Base-by-base conservation (phyloP, 2,329 filamentous ascomycete genomes). In the Fusarium brevicatenulatum region DNA sequence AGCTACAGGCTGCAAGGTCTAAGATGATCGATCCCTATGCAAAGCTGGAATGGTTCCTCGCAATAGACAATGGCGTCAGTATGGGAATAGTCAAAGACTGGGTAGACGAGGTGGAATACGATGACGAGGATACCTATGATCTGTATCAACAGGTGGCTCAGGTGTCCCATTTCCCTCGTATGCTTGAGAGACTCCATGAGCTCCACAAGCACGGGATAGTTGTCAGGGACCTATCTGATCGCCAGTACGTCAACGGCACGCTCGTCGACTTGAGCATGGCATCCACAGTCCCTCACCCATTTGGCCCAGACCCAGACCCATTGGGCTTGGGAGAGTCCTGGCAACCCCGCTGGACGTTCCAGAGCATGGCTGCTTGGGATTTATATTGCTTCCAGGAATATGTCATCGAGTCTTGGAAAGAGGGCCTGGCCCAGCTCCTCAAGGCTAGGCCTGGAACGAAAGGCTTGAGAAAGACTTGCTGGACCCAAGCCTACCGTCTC, bases 11-110 rank as follows among this genome's bases (percentile, higher is more conserved):
- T n/a, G 44, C 43, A 11, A 6, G n/a, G 19, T 34, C 25, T 12
- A 52, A 39, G 11, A 30, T n/a, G 34, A 9, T 21, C 0, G 0
- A 0, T 37, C 50, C 50, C 13, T 37, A 37, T 39, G 3, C 0
- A 21, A 18, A 53, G 0, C 34, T 53, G 23, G 50, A 39, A 2
- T 53, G 50, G 34, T 28, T 53, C 13, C 19, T 53, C 19, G 13
- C 0, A 7, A n/a, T n/a, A 1, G 23, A 12, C 1, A 0, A 39
- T 5, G 50, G 34, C 34, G 9, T 15, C 5, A 11, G 9, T 15
- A 47, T 56, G 50, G 67, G 53, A 0, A 70, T 70, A 2, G 44
- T 71, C 34, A 70, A 70, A 37, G 67, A 70, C n/a, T 70, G 53
- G 61, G 54, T 70, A 3, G 54, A 71, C 1, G 53, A 18, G 43